phyloP scores from a whole-genome alignment of 441 rosid species.

The Erysimum pusillum region DNA sequence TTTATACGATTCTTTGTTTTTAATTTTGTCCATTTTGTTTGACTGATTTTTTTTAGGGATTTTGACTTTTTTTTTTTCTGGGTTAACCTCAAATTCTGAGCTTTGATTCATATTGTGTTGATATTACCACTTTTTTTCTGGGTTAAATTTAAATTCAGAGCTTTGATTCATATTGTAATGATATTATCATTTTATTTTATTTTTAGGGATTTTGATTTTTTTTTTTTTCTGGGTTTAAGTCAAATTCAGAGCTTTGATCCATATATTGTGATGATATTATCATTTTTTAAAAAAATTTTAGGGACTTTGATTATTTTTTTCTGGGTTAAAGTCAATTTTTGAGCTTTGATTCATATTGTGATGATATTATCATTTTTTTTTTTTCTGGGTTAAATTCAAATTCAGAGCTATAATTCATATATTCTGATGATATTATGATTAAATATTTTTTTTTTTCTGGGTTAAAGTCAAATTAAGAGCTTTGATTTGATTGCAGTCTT shows the following conservation, averaged over 20 bases:
- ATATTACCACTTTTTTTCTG: no score
- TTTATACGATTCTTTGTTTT: not conserved
- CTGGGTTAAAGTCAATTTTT: not conserved
- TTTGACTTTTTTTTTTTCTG: conserved; percentile 1
- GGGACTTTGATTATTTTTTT: no score
- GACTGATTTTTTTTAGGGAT: conserved; percentile 18
- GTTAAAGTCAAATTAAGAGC: not conserved
- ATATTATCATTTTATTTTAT: not conserved
- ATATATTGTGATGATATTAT: no score
- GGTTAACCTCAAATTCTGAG: not conserved
- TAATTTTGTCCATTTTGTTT: not conserved
- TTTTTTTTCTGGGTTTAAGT: not conserved
- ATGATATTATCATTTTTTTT: conserved; percentile 4
- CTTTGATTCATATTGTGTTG: not conserved
- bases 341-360: not conserved
- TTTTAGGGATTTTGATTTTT: not conserved
- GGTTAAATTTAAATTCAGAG: no score
- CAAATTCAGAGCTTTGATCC: not conserved
- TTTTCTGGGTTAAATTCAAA: no score
- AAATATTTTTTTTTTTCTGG: no score
- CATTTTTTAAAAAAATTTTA: no score
- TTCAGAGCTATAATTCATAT: no score
- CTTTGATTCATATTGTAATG: no score
- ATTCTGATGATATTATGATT: no score
- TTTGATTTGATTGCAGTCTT: conserved; percentile 13